These are phyloP conservation scores for Amaranthus hypochondriacus DNA, from an alignment of 148 eudicot species.

Conservation along the genomic window DNA sequence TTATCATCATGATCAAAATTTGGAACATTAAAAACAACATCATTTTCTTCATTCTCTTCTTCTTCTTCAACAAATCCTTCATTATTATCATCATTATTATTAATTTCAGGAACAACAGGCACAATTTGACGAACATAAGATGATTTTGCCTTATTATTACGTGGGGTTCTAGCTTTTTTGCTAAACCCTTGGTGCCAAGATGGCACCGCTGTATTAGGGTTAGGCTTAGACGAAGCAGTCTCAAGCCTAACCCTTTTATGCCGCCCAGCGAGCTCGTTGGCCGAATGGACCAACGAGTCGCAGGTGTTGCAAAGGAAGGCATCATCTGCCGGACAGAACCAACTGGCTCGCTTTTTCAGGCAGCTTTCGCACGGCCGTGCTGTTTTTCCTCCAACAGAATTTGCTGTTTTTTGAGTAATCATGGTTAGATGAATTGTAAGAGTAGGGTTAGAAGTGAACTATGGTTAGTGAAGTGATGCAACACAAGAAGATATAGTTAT, in stretches of 20 bases:
- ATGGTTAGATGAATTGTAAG: neutral
- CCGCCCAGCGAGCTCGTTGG: conserved; percentile 47
- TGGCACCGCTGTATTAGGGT: neutral
- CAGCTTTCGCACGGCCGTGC: conserved; percentile 56
- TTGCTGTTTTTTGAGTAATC: conserved; percentile 24
- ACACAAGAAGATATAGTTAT: too few species aligned
- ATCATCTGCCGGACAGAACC: conserved; percentile 54
- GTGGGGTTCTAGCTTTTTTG: neutral
- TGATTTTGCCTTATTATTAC: neutral
- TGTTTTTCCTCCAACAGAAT: conserved; percentile 41
- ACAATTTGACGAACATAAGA: too few species aligned
- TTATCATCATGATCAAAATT: neutral
- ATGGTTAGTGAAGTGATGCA: too few species aligned
- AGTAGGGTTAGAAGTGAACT: too few species aligned
- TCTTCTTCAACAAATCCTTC: neutral
- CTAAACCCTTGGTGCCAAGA: neutral
- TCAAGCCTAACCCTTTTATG: conserved; percentile 47
- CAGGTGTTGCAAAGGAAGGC: conserved; percentile 57
- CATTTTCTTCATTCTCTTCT: neutral
- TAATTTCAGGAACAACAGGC: neutral
- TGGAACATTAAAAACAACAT: neutral
- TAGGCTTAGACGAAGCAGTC: conserved; percentile 15
- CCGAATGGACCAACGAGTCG: conserved; percentile 45
- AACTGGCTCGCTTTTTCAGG: conserved; percentile 40
- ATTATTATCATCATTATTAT: too few species aligned